phyloP scores from a whole-genome alignment of 1,284 basidiomycete species.

The Flammula alnicola region DNA sequence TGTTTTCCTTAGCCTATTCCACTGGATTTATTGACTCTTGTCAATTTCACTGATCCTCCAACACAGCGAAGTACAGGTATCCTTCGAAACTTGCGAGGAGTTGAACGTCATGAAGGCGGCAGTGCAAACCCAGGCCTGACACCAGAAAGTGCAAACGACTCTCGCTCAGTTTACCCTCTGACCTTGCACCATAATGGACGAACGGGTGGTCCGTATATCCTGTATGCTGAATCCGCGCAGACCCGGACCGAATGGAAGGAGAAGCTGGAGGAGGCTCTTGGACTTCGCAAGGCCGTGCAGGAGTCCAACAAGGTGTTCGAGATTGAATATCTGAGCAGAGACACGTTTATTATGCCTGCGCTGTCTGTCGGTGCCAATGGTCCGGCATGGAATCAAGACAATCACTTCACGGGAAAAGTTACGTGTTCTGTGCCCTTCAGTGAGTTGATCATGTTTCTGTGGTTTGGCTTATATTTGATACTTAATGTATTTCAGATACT shows the following conservation, averaged over 20 bases:
- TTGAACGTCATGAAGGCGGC: conserved; percentile 33
- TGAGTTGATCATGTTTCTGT: conserved; percentile 44
- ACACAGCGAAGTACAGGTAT: conserved; percentile 68
- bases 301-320: conserved; percentile 95
- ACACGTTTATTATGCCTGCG: conserved; percentile 82
- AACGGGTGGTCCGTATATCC: conserved; percentile 80
- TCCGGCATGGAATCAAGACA: conserved; percentile 72
- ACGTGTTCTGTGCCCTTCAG: conserved; percentile 94
- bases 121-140: conserved; percentile 32
- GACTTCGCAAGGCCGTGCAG: conserved; percentile 83
- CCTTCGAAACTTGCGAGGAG: conserved; percentile 55
- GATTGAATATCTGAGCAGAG: conserved; percentile 82
- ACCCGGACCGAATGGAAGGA: conserved; percentile 85
- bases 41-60: conserved; percentile 79
- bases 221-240: conserved; percentile 84
- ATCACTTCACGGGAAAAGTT: conserved; percentile 84
- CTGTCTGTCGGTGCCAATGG: conserved; percentile 49
- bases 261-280: conserved; percentile 89
- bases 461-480: background rate
- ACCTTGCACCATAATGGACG: conserved; percentile 87
- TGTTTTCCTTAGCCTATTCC: conserved; percentile 75
- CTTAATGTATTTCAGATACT: conserved; percentile 56
- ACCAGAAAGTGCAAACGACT: conserved; percentile 62
- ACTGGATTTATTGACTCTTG: conserved; percentile 81
- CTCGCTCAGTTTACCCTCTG: conserved; percentile 81